phyloP scores from a whole-genome alignment of 176 grass and related monocot genomes.

The Oryza longistaminata region DNA sequence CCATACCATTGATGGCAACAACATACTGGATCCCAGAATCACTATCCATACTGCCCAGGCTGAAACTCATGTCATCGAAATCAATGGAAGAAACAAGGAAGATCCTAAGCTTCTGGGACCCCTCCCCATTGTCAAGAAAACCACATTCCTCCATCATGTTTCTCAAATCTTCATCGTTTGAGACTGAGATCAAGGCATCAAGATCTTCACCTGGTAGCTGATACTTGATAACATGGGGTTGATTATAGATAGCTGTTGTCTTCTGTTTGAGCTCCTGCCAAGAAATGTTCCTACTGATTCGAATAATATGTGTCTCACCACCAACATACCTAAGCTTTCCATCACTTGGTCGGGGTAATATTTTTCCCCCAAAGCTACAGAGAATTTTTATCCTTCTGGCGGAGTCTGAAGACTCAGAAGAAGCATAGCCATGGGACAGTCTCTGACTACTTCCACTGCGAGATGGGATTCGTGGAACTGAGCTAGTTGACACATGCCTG shows the following conservation, averaged over 20 bases:
- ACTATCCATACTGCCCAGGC: slow-evolving; percentile 80
- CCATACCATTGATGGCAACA: slow-evolving; percentile 85
- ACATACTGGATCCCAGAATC: slow-evolving; percentile 91
- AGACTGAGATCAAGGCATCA: slow-evolving; percentile 85
- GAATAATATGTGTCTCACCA: slow-evolving; percentile 92
- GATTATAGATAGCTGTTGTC: slow-evolving; percentile 63
- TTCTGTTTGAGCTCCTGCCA: slow-evolving; percentile 86
- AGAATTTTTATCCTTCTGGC: slow-evolving; percentile 79
- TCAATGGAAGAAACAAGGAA: slow-evolving; percentile 81
- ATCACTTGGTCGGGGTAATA: slow-evolving; percentile 88
- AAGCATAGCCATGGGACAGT: slow-evolving; percentile 58
- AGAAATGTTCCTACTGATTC: slow-evolving; percentile 66
- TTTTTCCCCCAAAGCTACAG: slow-evolving; percentile 95
- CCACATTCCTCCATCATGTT: slow-evolving; percentile 94
- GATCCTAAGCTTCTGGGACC: slow-evolving; percentile 84
- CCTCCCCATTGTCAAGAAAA: slow-evolving; percentile 64
- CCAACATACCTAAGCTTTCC: slow-evolving; percentile 95
- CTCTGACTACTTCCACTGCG: slow-evolving; percentile 51
- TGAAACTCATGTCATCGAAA: slow-evolving; percentile 74
- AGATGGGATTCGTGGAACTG: slow-evolving; percentile 47
- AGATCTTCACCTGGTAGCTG: slow-evolving; percentile 91
- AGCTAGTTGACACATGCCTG: slow-evolving; percentile 57
- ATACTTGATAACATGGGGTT: slow-evolving; percentile 85
- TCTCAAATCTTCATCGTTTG: slow-evolving; percentile 82
- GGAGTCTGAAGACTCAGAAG: slow-evolving; percentile 68